Evolutionary conservation across 2,329 filamentous ascomycete species (phyloP).

Genomic region (Tolypocladium pustulatum): DNA sequence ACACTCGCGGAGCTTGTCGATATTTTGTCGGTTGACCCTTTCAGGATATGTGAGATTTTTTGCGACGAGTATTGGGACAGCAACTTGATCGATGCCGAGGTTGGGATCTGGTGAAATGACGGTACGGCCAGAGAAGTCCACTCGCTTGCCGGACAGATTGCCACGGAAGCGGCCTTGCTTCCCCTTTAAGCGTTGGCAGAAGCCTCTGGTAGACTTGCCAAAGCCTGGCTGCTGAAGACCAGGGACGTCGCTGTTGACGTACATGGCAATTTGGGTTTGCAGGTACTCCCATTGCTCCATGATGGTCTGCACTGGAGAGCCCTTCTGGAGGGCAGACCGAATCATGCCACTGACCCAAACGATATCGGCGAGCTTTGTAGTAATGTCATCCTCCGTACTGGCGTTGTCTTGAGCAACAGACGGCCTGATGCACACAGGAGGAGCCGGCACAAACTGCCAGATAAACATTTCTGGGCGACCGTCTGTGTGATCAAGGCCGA

Average conservation of each 20-base stretch:
- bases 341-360: slow-evolving; percentile 86
- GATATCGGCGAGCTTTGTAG: slow-evolving; percentile 93
- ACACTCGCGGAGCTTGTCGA: slow-evolving; percentile 65
- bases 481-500: slow-evolving; percentile 78
- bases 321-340: slow-evolving; percentile 69
- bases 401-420: slow-evolving; percentile 89
- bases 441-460: slow-evolving; percentile 92
- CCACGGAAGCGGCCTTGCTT: slow-evolving; percentile 97
- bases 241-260: slow-evolving; percentile 94
- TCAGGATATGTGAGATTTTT: slow-evolving; percentile 96
- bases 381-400: slow-evolving; percentile 93
- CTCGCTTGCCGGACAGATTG: slow-evolving; percentile 94
- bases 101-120: slow-evolving; percentile 98
- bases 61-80: slow-evolving; percentile 82
- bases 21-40: slow-evolving; percentile 73
- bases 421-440: slow-evolving; percentile 86
- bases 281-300: slow-evolving; percentile 99
- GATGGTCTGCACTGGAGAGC: slow-evolving; percentile 75
- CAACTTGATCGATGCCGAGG: slow-evolving; percentile 84
- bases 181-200: slow-evolving; percentile 91
- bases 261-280: slow-evolving; percentile 91
- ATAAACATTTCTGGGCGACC: slow-evolving; percentile 93
- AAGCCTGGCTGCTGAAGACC: slow-evolving; percentile 82
- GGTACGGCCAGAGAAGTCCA: slow-evolving; percentile 94
- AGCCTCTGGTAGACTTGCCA: slow-evolving; percentile 81